Conservation (phyloP, 2,329 filamentous ascomycete species). For the Exophiala mesophila region DNA sequence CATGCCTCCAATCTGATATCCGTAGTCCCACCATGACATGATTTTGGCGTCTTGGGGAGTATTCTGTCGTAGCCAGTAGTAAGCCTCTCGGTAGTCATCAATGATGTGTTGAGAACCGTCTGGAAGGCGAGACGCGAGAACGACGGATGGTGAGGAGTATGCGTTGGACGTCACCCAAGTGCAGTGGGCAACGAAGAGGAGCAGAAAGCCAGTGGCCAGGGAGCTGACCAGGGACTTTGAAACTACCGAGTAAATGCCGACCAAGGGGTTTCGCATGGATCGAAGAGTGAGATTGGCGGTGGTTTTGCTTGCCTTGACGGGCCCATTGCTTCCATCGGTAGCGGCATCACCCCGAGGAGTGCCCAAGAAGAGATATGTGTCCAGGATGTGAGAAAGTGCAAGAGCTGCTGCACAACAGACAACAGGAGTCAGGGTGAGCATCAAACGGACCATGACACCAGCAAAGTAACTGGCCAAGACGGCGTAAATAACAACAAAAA, state of each 20-base stretch:
- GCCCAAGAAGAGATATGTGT: constrained; percentile 70
- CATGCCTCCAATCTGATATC: constrained; percentile 99
- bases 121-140: constrained; percentile 83
- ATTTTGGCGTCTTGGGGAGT: constrained; percentile 92
- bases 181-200: constrained; percentile 94
- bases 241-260: constrained; percentile 76
- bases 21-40: constrained; percentile 99
- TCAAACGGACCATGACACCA: constrained; percentile 97
- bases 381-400: constrained; percentile 79
- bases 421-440: constrained; percentile 94
- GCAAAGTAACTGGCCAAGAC: constrained; percentile 96
- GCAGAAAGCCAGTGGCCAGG: constrained; percentile 69
- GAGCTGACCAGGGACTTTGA: constrained; percentile 76
- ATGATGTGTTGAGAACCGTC: constrained; percentile 98
- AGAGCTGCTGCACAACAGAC: constrained; percentile 93
- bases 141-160: constrained; percentile 96
- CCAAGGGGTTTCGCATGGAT: constrained; percentile 64
- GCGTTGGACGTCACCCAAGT: constrained; percentile 99
- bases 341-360: constrained; percentile 52
- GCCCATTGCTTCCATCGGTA: constrained; percentile 31
- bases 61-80: constrained; percentile 99
- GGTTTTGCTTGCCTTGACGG: constrained; percentile 47
- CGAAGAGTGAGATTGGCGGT: constrained; percentile 59
- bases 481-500: constrained; percentile 96
- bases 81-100: constrained; percentile 97